Evolutionary conservation across 352 stramenopile genomes (phyloP), one percentile per base, ranked within the genome.

Genomic region (Aphanomyces invadans): DNA sequence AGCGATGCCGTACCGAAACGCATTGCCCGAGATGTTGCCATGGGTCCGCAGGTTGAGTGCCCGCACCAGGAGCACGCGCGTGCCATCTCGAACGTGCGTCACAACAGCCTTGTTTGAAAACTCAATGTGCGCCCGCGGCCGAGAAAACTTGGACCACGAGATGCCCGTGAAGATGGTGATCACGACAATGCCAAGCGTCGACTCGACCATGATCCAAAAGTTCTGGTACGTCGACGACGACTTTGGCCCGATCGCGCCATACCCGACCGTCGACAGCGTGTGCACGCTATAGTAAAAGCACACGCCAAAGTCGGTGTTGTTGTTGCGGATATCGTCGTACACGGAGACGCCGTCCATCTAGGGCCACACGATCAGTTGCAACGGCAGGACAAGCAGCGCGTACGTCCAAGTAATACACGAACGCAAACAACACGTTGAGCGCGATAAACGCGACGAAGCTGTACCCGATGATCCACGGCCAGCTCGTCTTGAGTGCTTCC

Each of bases 241-340:
- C 36, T 69, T 75, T 0, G 84, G 84, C 2, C 81, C 66, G 46
- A 93, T 88, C 0, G 84, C 88, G 4, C 84, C 84, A 60, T 93
- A 93, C 15, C 84, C 84, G 51, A 93, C 88, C 10, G 84, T 93
- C 15, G 82, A 79, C 10, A 93, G 70, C 21, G 84, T 90, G 69
- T 93, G 84, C 4, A 91, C 83, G 55, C 82, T 91, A 76, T 90
- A 88, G 61, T 79, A 93, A 59, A 90, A 87, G 25, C 82, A 74
- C 44, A 83, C 46, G 63, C 88, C 80, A 60, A 86, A 93, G 3
- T 76, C 70, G 0, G 78, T 69, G 1, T 59, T 67, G 49, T 67
- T 39, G 28, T 57, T 31, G 10, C 4, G 52, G n/a, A 67, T 19
- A 17, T 49, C 60, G 15, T 39, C 10, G 26, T 3, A 25, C 7